Evolutionary conservation across 306 rosid genomes (phyloP).

Genomic region (Rosa chinensis): DNA sequence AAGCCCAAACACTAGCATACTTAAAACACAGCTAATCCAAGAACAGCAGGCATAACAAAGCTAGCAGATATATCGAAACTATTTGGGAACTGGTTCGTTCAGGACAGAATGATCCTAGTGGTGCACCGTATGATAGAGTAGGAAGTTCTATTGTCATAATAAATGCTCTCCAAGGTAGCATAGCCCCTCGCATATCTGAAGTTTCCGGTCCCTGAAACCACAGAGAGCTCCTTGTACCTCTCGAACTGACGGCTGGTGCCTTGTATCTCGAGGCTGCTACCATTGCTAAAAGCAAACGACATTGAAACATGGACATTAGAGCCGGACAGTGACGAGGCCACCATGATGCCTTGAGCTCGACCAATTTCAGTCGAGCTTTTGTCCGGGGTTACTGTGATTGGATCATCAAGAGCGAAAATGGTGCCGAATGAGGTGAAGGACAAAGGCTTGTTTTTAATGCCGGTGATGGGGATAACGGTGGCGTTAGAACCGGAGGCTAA

Average conservation of each 20-base stretch:
- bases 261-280: slow-evolving; percentile 23
- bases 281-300: slow-evolving; percentile 14
- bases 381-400: not conserved
- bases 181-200: slow-evolving; percentile 46
- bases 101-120: not conserved
- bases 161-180: slow-evolving; percentile 19
- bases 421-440: slow-evolving; percentile 19
- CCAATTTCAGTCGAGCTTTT: not conserved
- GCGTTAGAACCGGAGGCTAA: slow-evolving; percentile 17
- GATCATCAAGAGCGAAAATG: slow-evolving; percentile 16
- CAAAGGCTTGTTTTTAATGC: slow-evolving; percentile 4
- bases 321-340: slow-evolving; percentile 13
- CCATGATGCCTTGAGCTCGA: slow-evolving; percentile 17
- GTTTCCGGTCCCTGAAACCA: slow-evolving; percentile 50
- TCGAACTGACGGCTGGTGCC: slow-evolving; percentile 36
- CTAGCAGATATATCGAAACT: not conserved
- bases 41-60: not conserved
- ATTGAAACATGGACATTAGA: not conserved
- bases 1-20: not conserved
- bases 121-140: slow-evolving; percentile 28
- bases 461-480: slow-evolving; percentile 13
- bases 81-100: not conserved
- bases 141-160: slow-evolving; percentile 25
- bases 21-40: not conserved
- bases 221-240: slow-evolving; percentile 33